Evolutionary conservation across 73 alveolate genomes (phyloP), one percentile per base, ranked within the genome.

Genomic region (Durusdinium trenchii): DNA sequence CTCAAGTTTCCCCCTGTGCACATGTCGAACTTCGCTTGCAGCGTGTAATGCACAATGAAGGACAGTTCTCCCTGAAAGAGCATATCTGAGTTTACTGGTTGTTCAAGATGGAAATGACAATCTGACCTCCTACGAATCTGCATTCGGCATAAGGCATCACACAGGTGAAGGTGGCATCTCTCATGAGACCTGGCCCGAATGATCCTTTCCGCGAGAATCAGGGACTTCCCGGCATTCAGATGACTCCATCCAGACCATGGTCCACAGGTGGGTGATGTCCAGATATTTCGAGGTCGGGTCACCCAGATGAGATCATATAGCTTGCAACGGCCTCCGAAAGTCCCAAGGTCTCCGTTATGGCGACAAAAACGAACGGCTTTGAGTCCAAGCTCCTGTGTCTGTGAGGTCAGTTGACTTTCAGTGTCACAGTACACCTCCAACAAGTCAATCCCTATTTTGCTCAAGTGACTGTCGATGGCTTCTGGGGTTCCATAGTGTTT

Each of bases 191-290:
- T 36, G 46, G 87, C 87, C 6, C 26, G 42, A 10, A 43, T 7
- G 43, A 45, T 40, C 40, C 30, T 42, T 12, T 30, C 43, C 42
- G 87, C 87, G 10, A 43, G 16, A 0, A 9, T 10, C 23, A 76
- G 3, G 61, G 87, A 76, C 5, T 61, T 14, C 7, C 40, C 40
- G 0, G 62, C 62, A 76, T 76, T 76, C 18, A 76, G 46, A 20
- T 76, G 87, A 2, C 43, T 43, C 87, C 87, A 76, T 45, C 46
- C 46, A 6, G 42, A 43, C 87, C 87, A 76, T 23, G 87, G 62
- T 42, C 46, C 46, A 40, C 87, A 76, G 0, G 30, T 6, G 0
- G 87, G 87, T 1, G 87, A 76, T 38, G 46, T 7, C 87, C 87
- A 76, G 14, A 76, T 45, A 30, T 76, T 7, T 0, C 40, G 40